phyloP scores from a whole-genome alignment of 371 early-diverging fungal species.

The Mortierella sp. region DNA sequence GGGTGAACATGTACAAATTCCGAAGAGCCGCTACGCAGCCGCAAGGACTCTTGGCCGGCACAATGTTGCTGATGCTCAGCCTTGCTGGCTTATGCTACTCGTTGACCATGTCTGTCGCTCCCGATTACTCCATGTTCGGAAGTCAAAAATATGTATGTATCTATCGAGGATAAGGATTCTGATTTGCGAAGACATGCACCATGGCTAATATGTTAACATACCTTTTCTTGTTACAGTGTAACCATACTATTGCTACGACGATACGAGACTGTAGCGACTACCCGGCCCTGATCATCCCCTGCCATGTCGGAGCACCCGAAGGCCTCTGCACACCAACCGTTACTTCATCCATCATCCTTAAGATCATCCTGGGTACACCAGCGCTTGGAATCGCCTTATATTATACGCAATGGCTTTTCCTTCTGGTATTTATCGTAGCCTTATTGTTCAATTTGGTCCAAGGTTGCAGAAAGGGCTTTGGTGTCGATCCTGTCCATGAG shows the following conservation, averaged over 20 bases:
- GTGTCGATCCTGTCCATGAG: constrained; percentile 28
- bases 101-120: constrained; percentile 68
- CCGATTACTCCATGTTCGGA: constrained; percentile 76
- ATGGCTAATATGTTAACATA: neutral
- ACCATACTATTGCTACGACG: constrained; percentile 56
- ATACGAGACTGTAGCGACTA: constrained; percentile 61
- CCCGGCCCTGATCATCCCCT: constrained; percentile 64
- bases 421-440: constrained; percentile 58
- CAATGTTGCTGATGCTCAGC: constrained; percentile 64
- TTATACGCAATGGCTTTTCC: constrained; percentile 66
- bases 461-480: constrained; percentile 48
- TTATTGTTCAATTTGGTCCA: constrained; percentile 55
- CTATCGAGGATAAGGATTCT: neutral
- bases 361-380: constrained; percentile 62
- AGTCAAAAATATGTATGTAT: constrained; percentile 72
- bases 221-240: constrained; percentile 57
- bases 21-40: constrained; percentile 65
- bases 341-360: constrained; percentile 62
- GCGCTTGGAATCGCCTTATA: constrained; percentile 67
- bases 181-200: neutral
- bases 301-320: constrained; percentile 63
- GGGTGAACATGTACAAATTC: constrained; percentile 67
- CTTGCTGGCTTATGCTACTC: constrained; percentile 70
- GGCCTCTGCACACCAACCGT: constrained; percentile 71
- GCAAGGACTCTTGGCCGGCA: constrained; percentile 66